These are phyloP conservation scores for Ogataea hybrid DNA, from an alignment of 1,139 yeast genomes.

Conservation along the genomic window DNA sequence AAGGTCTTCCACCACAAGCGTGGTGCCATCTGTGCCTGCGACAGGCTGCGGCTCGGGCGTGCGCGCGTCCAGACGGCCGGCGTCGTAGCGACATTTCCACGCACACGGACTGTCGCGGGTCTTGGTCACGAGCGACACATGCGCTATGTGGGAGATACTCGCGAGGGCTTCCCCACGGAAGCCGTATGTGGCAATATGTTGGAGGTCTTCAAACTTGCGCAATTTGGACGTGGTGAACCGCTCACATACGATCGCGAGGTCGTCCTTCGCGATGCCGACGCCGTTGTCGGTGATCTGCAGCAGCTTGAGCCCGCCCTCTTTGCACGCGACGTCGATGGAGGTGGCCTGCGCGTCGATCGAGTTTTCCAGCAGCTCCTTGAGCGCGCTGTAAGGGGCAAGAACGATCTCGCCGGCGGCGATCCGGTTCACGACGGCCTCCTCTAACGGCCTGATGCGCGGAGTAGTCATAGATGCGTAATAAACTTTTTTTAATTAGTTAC, in stretches of 20 bases:
- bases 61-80: conserved; percentile 51
- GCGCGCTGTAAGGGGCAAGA: conserved; percentile 82
- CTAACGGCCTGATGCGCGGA: conserved; percentile 43
- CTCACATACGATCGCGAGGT: conserved; percentile 49
- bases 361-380: conserved; percentile 56
- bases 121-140: conserved; percentile 78
- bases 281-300: conserved; percentile 58
- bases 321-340: conserved; percentile 47
- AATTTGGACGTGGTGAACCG: conserved; percentile 59
- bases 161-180: conserved; percentile 63
- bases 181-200: conserved; percentile 52
- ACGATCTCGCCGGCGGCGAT: conserved; percentile 99
- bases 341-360: conserved; percentile 52
- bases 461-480: neutral
- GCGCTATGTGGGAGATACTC: conserved; percentile 57
- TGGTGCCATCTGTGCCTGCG: conserved; percentile 91
- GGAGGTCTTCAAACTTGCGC: conserved; percentile 47
- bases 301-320: conserved; percentile 54
- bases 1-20: conserved; percentile 79
- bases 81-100: conserved; percentile 58
- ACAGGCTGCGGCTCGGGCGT: conserved; percentile 59
- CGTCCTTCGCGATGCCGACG: conserved; percentile 45
- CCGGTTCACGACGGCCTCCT: conserved; percentile 70
- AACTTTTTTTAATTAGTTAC: neutral
- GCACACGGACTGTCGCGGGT: conserved; percentile 63